Evolutionary conservation across 768 basidiomycete genomes (phyloP).

Genomic region (Pulveroboletus frians): DNA sequence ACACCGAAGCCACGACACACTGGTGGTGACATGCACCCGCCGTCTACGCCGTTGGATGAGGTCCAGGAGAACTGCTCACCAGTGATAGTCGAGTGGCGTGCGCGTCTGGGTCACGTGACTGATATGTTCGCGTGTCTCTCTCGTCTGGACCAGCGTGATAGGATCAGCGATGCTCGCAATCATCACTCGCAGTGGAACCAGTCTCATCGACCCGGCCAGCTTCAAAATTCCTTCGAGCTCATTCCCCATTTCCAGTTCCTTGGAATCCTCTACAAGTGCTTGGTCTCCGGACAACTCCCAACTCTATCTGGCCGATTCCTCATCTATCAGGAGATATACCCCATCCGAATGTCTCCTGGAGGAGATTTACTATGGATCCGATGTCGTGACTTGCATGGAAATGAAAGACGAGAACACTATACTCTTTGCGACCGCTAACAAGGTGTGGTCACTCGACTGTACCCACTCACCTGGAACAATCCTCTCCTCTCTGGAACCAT

Average conservation of each 20-base stretch:
- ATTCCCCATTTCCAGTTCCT: slow-evolving; percentile 34
- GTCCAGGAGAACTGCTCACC: no score
- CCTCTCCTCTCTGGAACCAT: slow-evolving; percentile 43
- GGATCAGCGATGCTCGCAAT: slow-evolving; percentile 47
- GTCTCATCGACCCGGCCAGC: slow-evolving; percentile 41
- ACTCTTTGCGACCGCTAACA: slow-evolving; percentile 42
- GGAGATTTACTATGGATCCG: slow-evolving; percentile 35
- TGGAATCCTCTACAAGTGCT: slow-evolving; percentile 24
- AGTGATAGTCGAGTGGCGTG: no score
- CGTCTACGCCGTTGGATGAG: no score
- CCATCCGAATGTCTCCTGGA: slow-evolving; percentile 40
- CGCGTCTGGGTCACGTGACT: slow-evolving; percentile 23
- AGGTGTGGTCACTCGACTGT: slow-evolving; percentile 49
- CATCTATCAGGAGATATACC: slow-evolving; percentile 51
- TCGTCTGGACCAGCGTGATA: background rate
- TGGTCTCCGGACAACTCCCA: slow-evolving; percentile 57
- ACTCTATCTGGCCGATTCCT: slow-evolving; percentile 49
- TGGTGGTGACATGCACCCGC: no score
- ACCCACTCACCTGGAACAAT: slow-evolving; percentile 35
- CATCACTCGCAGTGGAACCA: slow-evolving; percentile 44
- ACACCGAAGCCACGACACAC: no score
- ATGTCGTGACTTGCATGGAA: slow-evolving; percentile 28
- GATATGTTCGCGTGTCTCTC: no score
- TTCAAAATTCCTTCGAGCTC: slow-evolving; percentile 44
- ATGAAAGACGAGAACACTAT: slow-evolving; percentile 34